Evolutionary conservation across 495 filamentous ascomycete genomes (phyloP).

Genomic region (Daldinia caldariorum): DNA sequence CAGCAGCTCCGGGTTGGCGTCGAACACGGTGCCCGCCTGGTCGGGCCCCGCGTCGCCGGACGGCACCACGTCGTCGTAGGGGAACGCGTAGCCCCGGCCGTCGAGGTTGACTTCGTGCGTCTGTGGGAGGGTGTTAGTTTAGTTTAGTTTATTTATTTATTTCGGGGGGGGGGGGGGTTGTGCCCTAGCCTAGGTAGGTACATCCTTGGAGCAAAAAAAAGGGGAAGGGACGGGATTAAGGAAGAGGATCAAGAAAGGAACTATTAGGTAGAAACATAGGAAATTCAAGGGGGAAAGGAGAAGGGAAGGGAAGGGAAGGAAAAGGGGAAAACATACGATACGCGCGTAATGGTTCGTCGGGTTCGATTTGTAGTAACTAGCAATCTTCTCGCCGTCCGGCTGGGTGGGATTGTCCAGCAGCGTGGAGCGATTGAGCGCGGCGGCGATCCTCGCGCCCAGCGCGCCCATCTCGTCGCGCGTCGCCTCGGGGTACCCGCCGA

Average conservation of each 20-base stretch:
- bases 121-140: constrained; percentile 2
- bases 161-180: too few species aligned
- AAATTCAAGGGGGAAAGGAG: too few species aligned
- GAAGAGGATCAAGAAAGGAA: background rate
- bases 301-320: background rate
- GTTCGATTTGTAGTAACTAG: constrained; percentile 62
- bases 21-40: constrained; percentile 71
- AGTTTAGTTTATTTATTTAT: too few species aligned
- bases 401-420: constrained; percentile 60
- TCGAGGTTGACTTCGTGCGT: constrained; percentile 70
- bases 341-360: constrained; percentile 78
- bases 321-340: constrained; percentile 49
- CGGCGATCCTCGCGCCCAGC: constrained; percentile 72
- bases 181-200: background rate
- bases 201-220: background rate
- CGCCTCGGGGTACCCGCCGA: constrained; percentile 57
- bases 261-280: too few species aligned
- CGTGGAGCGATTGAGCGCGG: constrained; percentile 74
- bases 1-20: constrained; percentile 64
- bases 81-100: constrained; percentile 76
- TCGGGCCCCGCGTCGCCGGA: constrained; percentile 59
- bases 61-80: constrained; percentile 79
- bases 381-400: constrained; percentile 59
- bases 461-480: constrained; percentile 54
- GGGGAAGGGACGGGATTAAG: background rate